Base-by-base conservation (phyloP, 2,329 filamentous ascomycete genomes). In the Cytospora piceicola region DNA sequence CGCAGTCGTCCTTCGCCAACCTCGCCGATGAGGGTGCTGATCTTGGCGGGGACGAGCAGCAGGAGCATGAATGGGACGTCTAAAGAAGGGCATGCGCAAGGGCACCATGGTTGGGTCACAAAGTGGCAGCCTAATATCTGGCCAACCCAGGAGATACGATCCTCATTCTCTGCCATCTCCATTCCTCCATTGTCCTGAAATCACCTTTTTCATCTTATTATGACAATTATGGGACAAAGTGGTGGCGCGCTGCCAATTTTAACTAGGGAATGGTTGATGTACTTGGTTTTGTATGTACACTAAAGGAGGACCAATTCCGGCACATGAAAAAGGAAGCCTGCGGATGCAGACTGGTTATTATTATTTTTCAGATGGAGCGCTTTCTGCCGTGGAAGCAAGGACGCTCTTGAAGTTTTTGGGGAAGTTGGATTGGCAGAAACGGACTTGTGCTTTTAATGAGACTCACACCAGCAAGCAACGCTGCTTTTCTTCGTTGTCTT, bases 21-120 rank as follows among this genome's bases (percentile, higher is more conserved):
- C 75, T 85, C 66, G 79, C 76, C 69, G 75, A 76, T 65, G 77
- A 81, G 51, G 77, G 77, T 46, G 71, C 72, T 49, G 75, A 74
- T 49, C 78, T 79, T 20, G 78, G 80, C 15, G 78, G 75, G 15
- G 75, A 80, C 54, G 75, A 77, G 65, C 78, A 82, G 69, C 76
- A 79, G 68, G 83, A 82, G 69, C 77, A 80, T 68, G 83, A 85
- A 72, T 85, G 83, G 83, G 82, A 85, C 61, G 82, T 85, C 63
- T 84, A 62, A 63, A 32, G 15, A 12, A 15, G 14, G 11, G 4
- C 22, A 29, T 42, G 27, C 22, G 30, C 12, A 36, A 56, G 14
- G 24, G 20, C 15, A 55, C n/a, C 15, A n/a, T 57, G 34, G 52
- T 36, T 20, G 54, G 20, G 34, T 27, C 14, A 36, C 52, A 30